Evolutionary conservation across 805 yeast genomes (phyloP).

Genomic region (Kluyveromyces lactis): DNA sequence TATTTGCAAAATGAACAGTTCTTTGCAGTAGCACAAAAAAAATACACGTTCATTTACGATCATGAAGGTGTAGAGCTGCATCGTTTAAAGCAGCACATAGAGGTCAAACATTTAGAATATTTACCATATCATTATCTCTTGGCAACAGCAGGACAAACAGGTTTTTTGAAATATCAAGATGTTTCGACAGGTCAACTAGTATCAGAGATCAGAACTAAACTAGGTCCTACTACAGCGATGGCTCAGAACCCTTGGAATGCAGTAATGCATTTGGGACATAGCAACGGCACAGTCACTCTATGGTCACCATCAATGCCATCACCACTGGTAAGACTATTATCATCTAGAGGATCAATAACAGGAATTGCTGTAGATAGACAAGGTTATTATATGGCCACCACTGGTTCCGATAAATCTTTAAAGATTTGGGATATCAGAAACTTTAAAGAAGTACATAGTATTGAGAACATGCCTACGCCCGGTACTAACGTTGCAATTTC

Average conservation of each 20-base stretch:
- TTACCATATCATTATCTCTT: slow-evolving; percentile 87
- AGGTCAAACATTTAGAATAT: slow-evolving; percentile 73
- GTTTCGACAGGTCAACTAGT: slow-evolving; percentile 87
- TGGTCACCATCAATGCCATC: slow-evolving; percentile 90
- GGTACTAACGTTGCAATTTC: slow-evolving; percentile 73
- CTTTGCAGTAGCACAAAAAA: slow-evolving; percentile 96
- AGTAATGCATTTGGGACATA: slow-evolving; percentile 85
- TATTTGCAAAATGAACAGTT: slow-evolving; percentile 87
- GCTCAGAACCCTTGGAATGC: slow-evolving; percentile 94
- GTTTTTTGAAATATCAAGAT: slow-evolving; percentile 86
- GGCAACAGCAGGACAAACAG: slow-evolving; percentile 83
- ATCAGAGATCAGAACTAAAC: slow-evolving; percentile 73
- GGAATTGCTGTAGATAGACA: slow-evolving; percentile 82
- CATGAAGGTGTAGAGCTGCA: slow-evolving; percentile 87
- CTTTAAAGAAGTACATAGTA: slow-evolving; percentile 59
- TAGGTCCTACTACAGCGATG: slow-evolving; percentile 87
- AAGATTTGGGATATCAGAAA: slow-evolving; percentile 93
- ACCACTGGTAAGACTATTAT: slow-evolving; percentile 75
- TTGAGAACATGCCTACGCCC: slow-evolving; percentile 69
- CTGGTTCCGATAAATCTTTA: slow-evolving; percentile 76
- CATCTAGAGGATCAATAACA: slow-evolving; percentile 81
- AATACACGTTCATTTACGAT: slow-evolving; percentile 87
- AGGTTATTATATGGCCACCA: slow-evolving; percentile 89
- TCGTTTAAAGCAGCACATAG: slow-evolving; percentile 82
- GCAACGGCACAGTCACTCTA: slow-evolving; percentile 83